These are phyloP conservation scores for Fusarium globosum DNA, from an alignment of 2,329 filamentous ascomycete genomes.

Conservation along the genomic window DNA sequence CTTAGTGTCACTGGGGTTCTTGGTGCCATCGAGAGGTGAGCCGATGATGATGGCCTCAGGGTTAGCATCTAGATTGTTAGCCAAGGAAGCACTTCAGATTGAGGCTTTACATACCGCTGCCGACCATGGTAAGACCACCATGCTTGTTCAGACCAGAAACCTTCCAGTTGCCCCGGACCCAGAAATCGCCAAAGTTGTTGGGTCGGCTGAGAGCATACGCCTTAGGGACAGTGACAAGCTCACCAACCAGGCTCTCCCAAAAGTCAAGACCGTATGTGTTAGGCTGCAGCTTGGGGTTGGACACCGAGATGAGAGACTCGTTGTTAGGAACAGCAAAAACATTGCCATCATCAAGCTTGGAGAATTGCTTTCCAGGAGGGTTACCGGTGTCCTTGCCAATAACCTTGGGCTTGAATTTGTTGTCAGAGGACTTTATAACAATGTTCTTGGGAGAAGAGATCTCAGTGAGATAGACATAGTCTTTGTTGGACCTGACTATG, in stretches of 20 bases:
- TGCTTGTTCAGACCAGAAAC: slow-evolving; percentile 71
- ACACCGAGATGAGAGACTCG: slow-evolving; percentile 64
- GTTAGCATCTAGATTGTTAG: slow-evolving; percentile 65
- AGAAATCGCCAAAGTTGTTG: slow-evolving; percentile 74
- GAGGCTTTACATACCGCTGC: slow-evolving; percentile 55
- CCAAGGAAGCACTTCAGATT: neutral
- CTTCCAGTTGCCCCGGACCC: slow-evolving; percentile 74
- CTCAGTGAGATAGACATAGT: slow-evolving; percentile 73
- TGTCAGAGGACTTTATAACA: slow-evolving; percentile 63
- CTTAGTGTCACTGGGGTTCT: slow-evolving; percentile 68
- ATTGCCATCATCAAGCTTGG: slow-evolving; percentile 71
- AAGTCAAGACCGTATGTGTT: slow-evolving; percentile 75
- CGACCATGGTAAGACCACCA: slow-evolving; percentile 72
- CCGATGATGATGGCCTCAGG: slow-evolving; percentile 76
- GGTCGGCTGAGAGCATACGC: slow-evolving; percentile 69
- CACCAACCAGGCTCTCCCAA: slow-evolving; percentile 76
- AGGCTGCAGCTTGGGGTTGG: slow-evolving; percentile 71
- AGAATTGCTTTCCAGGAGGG: slow-evolving; percentile 72
- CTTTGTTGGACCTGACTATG: slow-evolving; percentile 57
- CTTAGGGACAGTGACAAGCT: slow-evolving; percentile 71
- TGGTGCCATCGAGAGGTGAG: slow-evolving; percentile 71
- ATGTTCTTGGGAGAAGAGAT: slow-evolving; percentile 66
- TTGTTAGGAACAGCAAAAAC: slow-evolving; percentile 75
- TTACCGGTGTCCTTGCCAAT: slow-evolving; percentile 67
- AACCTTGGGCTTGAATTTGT: slow-evolving; percentile 66